A percentile compares a stretch with the other conserved stretches of the same genome.
Conservation (phyloP, 768 basidiomycete species). For the Boletellus emodensis region DNA sequence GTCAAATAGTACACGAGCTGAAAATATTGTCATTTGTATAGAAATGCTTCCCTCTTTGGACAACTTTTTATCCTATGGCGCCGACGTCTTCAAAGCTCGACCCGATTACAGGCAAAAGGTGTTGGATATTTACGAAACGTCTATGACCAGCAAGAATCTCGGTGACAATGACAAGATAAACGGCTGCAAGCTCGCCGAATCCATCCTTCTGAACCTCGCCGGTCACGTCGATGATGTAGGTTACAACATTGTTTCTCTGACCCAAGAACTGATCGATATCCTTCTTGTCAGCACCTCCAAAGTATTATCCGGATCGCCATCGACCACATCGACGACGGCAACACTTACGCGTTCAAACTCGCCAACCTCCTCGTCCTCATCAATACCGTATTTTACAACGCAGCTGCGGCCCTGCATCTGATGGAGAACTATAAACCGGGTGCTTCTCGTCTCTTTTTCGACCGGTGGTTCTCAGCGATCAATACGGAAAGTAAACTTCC, state of each 20-base stretch:
- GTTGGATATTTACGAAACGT: constrained; percentile 77
- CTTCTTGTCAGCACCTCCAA: constrained; percentile 51
- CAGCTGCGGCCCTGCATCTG: constrained; percentile 67
- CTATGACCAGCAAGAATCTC: constrained; percentile 63
- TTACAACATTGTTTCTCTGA: constrained; percentile 2
- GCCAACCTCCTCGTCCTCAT: constrained; percentile 82
- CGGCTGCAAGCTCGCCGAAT: constrained; percentile 83
- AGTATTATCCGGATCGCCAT: constrained; percentile 61
- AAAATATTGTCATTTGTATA: constrained; percentile 16
- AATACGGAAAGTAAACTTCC: constrained; percentile 56
- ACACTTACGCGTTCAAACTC: constrained; percentile 63
- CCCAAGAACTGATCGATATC: background rate
- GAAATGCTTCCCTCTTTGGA: constrained; percentile 88
- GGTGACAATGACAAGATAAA: constrained; percentile 83
- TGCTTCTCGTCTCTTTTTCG: constrained; percentile 73
- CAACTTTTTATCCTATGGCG: constrained; percentile 84
- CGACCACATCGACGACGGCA: constrained; percentile 51
- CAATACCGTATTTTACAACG: constrained; percentile 81
- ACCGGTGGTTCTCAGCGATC: constrained; percentile 78
- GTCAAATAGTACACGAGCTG: background rate
- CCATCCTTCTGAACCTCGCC: constrained; percentile 72
- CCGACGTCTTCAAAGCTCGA: constrained; percentile 67
- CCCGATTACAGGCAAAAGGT: constrained; percentile 76
- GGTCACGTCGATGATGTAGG: constrained; percentile 76
- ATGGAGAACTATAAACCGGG: constrained; percentile 62